phyloP scores from a whole-genome alignment of 2,329 filamentous ascomycete genomes.

The Xylariomycetidae sp. region DNA sequence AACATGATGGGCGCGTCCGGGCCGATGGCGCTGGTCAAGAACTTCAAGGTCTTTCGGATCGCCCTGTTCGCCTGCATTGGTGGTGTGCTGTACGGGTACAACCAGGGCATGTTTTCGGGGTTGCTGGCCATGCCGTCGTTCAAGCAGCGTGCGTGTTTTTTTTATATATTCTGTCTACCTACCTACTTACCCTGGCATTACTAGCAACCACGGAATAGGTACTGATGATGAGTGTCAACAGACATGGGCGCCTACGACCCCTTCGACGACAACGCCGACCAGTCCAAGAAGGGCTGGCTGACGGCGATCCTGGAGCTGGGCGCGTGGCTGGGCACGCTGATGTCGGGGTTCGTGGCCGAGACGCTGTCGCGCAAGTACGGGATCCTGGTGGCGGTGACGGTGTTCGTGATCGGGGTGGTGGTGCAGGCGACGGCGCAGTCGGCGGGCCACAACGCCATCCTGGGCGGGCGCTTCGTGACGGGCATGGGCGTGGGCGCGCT shows the following conservation, averaged over 20 bases:
- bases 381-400: conserved; percentile 56
- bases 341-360: conserved; percentile 68
- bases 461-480: conserved; percentile 68
- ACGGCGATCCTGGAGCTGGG: conserved; percentile 68
- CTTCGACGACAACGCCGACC: conserved; percentile 35
- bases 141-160: conserved; percentile 38
- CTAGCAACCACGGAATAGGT: background rate
- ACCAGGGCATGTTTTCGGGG: conserved; percentile 72
- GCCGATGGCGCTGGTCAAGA: conserved; percentile 46
- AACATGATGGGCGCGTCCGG: conserved; percentile 36
- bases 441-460: conserved; percentile 52
- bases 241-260: conserved; percentile 52
- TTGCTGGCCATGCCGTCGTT: conserved; percentile 55
- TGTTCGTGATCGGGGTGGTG: conserved; percentile 67
- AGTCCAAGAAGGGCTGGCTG: conserved; percentile 53
- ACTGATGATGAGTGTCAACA: conserved; percentile 24
- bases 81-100: conserved; percentile 62
- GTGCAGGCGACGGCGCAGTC: conserved; percentile 58
- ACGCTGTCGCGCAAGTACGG: conserved; percentile 62
- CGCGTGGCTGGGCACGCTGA: conserved; percentile 68
- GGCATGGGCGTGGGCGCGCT: conserved; percentile 65
- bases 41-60: conserved; percentile 54
- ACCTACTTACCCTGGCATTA: background rate
- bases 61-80: conserved; percentile 58
- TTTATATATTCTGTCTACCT: background rate